Evolutionary conservation across 768 basidiomycete genomes (phyloP).

Genomic region (Lactarius pseudohatsudake): DNA sequence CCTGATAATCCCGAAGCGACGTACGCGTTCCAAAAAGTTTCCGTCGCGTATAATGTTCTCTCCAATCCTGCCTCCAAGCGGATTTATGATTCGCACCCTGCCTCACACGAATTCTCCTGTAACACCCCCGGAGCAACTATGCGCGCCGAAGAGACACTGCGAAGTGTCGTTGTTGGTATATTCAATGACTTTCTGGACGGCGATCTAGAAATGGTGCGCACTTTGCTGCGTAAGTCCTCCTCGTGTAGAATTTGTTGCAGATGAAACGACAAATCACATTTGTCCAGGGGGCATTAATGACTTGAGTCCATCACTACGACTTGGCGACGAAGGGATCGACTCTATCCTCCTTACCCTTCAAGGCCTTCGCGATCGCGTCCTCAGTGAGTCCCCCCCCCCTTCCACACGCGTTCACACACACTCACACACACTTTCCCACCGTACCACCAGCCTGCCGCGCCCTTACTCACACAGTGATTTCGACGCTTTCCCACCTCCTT

Average conservation of each 20-base stretch:
- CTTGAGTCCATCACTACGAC: constrained; percentile 71
- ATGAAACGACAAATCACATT: constrained; percentile 1
- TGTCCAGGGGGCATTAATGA: constrained; percentile 69
- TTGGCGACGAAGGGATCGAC: constrained; percentile 79
- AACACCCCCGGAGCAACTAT: constrained; percentile 52
- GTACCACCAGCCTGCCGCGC: constrained; percentile 63
- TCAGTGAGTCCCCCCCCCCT: constrained; percentile 51
- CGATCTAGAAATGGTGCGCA: constrained; percentile 81
- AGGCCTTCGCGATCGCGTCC: constrained; percentile 68
- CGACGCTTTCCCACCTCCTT: constrained; percentile 72
- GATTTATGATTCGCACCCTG: constrained; percentile 61
- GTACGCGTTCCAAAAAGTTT: constrained; percentile 82
- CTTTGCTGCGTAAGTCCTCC: constrained; percentile 59
- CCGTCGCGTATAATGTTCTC: constrained; percentile 79
- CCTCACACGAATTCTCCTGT: constrained; percentile 47
- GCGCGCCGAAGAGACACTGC: constrained; percentile 77
- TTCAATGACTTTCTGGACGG: constrained; percentile 84
- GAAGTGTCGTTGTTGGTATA: constrained; percentile 68
- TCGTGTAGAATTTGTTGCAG: constrained; percentile 1
- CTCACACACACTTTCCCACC: constrained; percentile 18
- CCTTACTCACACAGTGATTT: constrained; percentile 70
- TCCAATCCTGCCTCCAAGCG: constrained; percentile 68
- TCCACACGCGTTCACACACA: not conserved
- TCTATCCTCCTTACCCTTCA: constrained; percentile 69
- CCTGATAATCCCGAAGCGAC: constrained; percentile 76